Evolutionary conservation across 202 grass and related monocot species (phyloP).

Genomic region (Hordeum pubiflorum): DNA sequence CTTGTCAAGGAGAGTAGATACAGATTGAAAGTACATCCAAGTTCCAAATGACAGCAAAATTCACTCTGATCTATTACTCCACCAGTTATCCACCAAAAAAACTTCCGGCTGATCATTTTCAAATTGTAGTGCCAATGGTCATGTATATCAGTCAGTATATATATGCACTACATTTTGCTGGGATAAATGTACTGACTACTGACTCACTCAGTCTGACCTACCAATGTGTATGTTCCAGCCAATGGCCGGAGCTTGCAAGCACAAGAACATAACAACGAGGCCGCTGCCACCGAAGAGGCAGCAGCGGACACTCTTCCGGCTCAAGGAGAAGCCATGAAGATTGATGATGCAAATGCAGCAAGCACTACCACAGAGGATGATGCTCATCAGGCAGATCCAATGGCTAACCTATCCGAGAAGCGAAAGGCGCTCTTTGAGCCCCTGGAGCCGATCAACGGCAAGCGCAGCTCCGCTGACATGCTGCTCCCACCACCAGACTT

Average conservation of each 20-base stretch:
- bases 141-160: not conserved
- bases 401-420: slow-evolving; percentile 60
- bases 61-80: not conserved
- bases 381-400: slow-evolving; percentile 30
- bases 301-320: slow-evolving; percentile 19
- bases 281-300: not conserved
- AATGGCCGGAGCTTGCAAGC: slow-evolving; percentile 52
- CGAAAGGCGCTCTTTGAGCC: slow-evolving; percentile 85
- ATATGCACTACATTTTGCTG: slow-evolving; percentile 33
- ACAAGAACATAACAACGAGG: slow-evolving; percentile 35
- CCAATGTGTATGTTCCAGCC: slow-evolving; percentile 49
- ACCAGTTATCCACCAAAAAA: not conserved
- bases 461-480: slow-evolving; percentile 45
- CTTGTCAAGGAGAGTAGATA: slow-evolving; percentile 11
- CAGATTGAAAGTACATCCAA: not conserved
- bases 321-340: slow-evolving; percentile 40
- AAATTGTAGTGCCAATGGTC: not conserved
- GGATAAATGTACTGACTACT: slow-evolving; percentile 15
- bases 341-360: slow-evolving; percentile 12
- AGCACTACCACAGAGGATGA: not conserved
- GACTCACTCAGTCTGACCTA: slow-evolving; percentile 29
- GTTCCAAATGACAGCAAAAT: not conserved
- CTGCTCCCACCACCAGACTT: slow-evolving; percentile 89
- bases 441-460: slow-evolving; percentile 47
- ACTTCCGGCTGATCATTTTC: not conserved